Conservation (phyloP, 164 flowering plant species). For the Liriodendron chinense region DNA sequence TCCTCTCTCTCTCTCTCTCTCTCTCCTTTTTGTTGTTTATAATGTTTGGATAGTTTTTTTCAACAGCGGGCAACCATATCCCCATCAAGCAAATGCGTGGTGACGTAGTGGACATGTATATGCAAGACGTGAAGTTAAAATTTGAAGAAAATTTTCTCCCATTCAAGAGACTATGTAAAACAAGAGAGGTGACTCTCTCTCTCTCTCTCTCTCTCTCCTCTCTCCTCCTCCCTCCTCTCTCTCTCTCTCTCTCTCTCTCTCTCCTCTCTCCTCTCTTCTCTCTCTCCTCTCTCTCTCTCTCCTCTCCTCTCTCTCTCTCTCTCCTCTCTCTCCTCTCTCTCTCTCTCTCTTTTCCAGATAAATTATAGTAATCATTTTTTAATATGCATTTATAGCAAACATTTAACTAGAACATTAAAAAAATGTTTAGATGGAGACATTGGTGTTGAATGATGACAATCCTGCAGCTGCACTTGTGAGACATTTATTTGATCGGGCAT, state of each 20-base stretch:
- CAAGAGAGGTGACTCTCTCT: slow-evolving; percentile 27
- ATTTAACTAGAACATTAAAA: not conserved
- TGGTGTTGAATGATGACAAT: slow-evolving; percentile 69
- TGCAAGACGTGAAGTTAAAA: slow-evolving; percentile 48
- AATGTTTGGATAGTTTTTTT: not conserved
- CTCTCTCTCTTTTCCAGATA: no score
- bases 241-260: no score
- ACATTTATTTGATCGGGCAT: slow-evolving; percentile 41
- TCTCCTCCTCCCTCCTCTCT: not conserved
- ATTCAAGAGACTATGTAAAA: slow-evolving; percentile 49
- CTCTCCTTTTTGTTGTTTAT: not conserved
- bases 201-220: not conserved
- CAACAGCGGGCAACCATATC: slow-evolving; percentile 56
- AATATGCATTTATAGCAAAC: not conserved
- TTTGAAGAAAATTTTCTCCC: slow-evolving; percentile 47
- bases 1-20: no score
- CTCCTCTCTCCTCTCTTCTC: no score
- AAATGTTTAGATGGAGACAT: slow-evolving; percentile 51
- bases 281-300: no score
- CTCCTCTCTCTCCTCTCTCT: no score
- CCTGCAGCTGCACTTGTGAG: slow-evolving; percentile 66
- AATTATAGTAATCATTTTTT: no score
- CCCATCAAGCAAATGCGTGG: slow-evolving; percentile 51
- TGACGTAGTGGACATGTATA: slow-evolving; percentile 50
- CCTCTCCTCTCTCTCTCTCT: no score